Base-by-base conservation (phyloP, 352 stramenopile genomes). In the Phytopythium mirpurense region DNA sequence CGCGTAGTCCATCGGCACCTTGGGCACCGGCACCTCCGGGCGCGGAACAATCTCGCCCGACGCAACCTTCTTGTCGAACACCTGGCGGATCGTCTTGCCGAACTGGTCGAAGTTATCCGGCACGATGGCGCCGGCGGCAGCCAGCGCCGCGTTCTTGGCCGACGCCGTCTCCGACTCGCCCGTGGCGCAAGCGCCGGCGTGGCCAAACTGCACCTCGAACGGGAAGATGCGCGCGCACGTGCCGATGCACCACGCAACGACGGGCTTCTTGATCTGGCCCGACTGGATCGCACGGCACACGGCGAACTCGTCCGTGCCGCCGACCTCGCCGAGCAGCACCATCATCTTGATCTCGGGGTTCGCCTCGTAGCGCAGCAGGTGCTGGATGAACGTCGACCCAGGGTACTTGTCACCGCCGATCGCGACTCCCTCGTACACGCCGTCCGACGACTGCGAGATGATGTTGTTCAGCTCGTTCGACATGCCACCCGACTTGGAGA, bases 391-490 rank as follows among this genome's bases (percentile, higher is more conserved):
- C 36, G 89, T 92, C 62, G 89, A 98, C 56, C 96, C 96, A 15
- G 96, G 96, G 74, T 98, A 98, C 61, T 97, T 95, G 82, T 98
- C 96, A 43, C 90, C 91, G 38, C 90, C 91, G 56, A 97, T 97
- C 19, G 91, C 91, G 23, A 97, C 89, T 55, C 89, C 90, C 64
- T 98, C 96, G 67, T 97, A 98, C 40, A 98, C 95, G 47, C 96
- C 96, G 65, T 98, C 88, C 21, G 93, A 97, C 45, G 94, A 97
- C 70, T 96, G 81, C 38, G 87, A 92, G 66, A 98, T 97, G 63
- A 98, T 98, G 74, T 98, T 98, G 80, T 98, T 98, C 16, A 98
- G 76, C 67, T 98, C 96, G 69, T 98, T 98, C 24, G 89, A 98
- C 90, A 98, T 98, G 62, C 96, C 95, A 56, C 96, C 96, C 15